Base-by-base conservation (phyloP, 176 grass and related monocot species). In the Lolium multiflorum region DNA sequence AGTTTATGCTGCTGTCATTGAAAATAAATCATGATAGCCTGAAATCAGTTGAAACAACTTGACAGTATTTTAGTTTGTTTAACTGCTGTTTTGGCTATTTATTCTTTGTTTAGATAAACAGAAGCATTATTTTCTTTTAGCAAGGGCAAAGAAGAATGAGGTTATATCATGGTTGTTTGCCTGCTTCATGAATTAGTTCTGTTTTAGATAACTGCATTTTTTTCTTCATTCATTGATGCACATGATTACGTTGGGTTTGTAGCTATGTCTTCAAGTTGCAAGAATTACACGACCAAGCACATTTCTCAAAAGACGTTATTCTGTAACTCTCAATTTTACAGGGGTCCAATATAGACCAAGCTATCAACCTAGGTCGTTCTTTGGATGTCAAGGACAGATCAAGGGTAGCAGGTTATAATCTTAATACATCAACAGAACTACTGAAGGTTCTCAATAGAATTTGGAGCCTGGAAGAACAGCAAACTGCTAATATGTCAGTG, bases 381-480 rank as follows among this genome's bases (percentile, higher is more conserved):
- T 86, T 88, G 35, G 85, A 96, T 88, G 88, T 84, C 76, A 94
- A 92, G 73, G 55, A 62, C 71, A 96, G 66, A 91, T 84, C 84
- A 71, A 84, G 89, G 79, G 94, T 94, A 81, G 65, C 75, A 76
- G 73, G 87, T 56, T 83, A 88, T 85, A 87, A 84, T 31, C 87
- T 94, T 28, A 99, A 93, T 90, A 96, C 90, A 56, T 96, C 97
- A 82, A 99, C 94, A 1, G 97, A 96, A 37, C 78, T 99, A 73
- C 78, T 99, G 80, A 99, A 94, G 93, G 92, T 96, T 87, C 83
- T 99, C 59, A 99, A 99, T 91, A 89, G 92, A 28, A 99, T 96
- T 76, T 99, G 97, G 97, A 96, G 87, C 55, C 82, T 99, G 65
- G 97, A 99, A 90, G 97, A 96, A 90, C 97, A 99, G 76, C 92